These are phyloP conservation scores for Alternaria consortialis DNA, from an alignment of 2,329 filamentous ascomycete genomes.

Conservation along the genomic window DNA sequence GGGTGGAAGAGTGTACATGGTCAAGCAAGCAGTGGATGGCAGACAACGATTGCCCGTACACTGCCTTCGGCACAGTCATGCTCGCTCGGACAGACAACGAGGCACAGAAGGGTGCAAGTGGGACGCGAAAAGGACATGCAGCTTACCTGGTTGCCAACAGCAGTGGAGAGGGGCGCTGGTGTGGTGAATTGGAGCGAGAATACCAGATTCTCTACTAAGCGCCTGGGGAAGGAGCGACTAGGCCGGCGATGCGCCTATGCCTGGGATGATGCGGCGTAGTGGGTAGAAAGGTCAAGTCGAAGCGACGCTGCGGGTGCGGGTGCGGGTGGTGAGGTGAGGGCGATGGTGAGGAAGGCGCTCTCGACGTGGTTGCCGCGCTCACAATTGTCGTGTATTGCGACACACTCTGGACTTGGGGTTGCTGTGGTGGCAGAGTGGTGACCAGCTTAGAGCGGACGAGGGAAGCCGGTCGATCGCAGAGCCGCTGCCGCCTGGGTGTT, in stretches of 20 bases:
- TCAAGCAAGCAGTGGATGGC: slow-evolving; percentile 17
- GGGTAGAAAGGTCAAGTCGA: slow-evolving; percentile 29
- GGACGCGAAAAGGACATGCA: slow-evolving; percentile 27
- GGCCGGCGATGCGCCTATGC: slow-evolving; percentile 46
- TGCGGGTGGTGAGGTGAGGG: slow-evolving; percentile 7
- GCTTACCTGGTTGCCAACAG: slow-evolving; percentile 48
- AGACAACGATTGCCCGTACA: slow-evolving; percentile 15
- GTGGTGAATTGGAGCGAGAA: slow-evolving; percentile 50
- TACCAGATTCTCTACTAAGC: slow-evolving; percentile 56
- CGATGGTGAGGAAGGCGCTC: slow-evolving; percentile 7
- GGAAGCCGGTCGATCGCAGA: slow-evolving; percentile 38
- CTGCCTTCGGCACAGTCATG: slow-evolving; percentile 15
- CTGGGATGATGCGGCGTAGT: slow-evolving; percentile 34
- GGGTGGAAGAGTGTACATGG: slow-evolving; percentile 20
- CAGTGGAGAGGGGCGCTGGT: slow-evolving; percentile 23
- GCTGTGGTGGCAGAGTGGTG: slow-evolving; percentile 12
- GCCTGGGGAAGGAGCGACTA: slow-evolving; percentile 52
- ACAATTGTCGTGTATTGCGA: slow-evolving; percentile 22
- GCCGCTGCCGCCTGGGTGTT: slow-evolving; percentile 33
- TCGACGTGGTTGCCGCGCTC: slow-evolving; percentile 10
- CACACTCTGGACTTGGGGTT: slow-evolving; percentile 6
- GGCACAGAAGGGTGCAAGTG: slow-evolving; percentile 18
- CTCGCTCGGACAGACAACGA: slow-evolving; percentile 6
- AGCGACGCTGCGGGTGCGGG: slow-evolving; percentile 13
- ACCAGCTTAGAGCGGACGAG: slow-evolving; percentile 34